phyloP scores from a whole-genome alignment of 129 eudicot genomes.

The Arctium lappa region DNA sequence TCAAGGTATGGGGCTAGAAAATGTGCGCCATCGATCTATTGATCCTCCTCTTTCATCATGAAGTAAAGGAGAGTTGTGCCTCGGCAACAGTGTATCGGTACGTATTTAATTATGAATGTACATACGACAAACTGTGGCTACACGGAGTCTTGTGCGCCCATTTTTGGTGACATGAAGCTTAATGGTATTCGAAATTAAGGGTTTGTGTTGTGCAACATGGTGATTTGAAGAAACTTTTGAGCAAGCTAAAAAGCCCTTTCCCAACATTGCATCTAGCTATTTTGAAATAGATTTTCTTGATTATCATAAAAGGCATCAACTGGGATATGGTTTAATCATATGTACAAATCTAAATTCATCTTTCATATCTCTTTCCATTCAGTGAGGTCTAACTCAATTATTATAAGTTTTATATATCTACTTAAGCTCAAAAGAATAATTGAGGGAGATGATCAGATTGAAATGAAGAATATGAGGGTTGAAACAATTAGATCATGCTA shows the following conservation, averaged over 20 bases:
- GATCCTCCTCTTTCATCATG: conserved; percentile 20
- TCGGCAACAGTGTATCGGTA: conserved; percentile 20
- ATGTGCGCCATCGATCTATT: conserved; percentile 14
- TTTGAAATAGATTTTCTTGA: not conserved
- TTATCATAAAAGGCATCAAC: not conserved
- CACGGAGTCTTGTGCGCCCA: conserved; percentile 29
- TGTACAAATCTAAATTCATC: not conserved
- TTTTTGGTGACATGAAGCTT: conserved; percentile 25
- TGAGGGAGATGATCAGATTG: not conserved
- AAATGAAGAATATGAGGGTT: not conserved
- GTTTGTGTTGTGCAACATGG: not conserved
- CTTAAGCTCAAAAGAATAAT: too few species aligned
- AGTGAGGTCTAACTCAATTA: not conserved
- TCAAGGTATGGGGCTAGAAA: conserved; percentile 22
- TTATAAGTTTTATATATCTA: not conserved
- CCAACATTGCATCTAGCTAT: not conserved
- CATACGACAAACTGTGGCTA: conserved; percentile 24
- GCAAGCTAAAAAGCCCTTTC: not conserved
- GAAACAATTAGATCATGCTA: not conserved
- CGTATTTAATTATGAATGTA: conserved; percentile 12
- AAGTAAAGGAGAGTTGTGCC: conserved; percentile 5
- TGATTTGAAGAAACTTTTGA: conserved; percentile 12
- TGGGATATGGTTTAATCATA: not conserved
- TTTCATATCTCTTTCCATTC: not conserved
- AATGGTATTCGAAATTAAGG: conserved; percentile 14